Evolutionary conservation across 208 protist species (phyloP).

Genomic region (Vickermania ingenoplastis): DNA sequence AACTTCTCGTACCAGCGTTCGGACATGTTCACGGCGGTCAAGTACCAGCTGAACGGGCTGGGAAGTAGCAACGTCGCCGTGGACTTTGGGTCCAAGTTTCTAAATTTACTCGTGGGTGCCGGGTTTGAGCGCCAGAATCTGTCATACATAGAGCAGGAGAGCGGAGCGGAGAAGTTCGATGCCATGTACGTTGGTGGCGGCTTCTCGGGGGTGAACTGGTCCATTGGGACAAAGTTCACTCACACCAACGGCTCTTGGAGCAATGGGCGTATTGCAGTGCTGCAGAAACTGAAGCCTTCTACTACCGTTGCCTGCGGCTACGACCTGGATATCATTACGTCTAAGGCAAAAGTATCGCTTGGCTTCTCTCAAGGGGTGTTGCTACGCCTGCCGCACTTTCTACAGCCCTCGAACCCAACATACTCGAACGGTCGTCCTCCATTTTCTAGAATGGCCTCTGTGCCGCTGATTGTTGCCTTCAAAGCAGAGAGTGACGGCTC

Average conservation of each 20-base stretch:
- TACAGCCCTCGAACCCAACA: background rate
- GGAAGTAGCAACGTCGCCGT: slow-evolving; percentile 80
- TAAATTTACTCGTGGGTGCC: slow-evolving; percentile 69
- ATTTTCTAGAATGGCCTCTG: slow-evolving; percentile 19
- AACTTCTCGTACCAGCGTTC: slow-evolving; percentile 51
- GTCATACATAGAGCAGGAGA: slow-evolving; percentile 75
- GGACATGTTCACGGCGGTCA: slow-evolving; percentile 64
- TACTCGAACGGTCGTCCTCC: background rate
- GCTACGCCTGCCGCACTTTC: slow-evolving; percentile 37
- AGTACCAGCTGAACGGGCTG: slow-evolving; percentile 75
- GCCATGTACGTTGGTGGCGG: slow-evolving; percentile 75
- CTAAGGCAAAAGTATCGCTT: slow-evolving; percentile 37
- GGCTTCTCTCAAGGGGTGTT: slow-evolving; percentile 75
- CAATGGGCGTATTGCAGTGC: slow-evolving; percentile 45
- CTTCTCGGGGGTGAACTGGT: slow-evolving; percentile 75
- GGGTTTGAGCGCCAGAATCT: slow-evolving; percentile 77
- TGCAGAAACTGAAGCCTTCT: slow-evolving; percentile 47
- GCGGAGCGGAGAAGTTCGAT: slow-evolving; percentile 41
- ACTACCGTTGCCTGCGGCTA: slow-evolving; percentile 67
- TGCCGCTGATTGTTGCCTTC: slow-evolving; percentile 50
- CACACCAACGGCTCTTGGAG: slow-evolving; percentile 64
- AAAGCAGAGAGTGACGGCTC: slow-evolving; percentile 64
- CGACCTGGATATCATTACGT: slow-evolving; percentile 47
- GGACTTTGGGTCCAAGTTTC: slow-evolving; percentile 72
- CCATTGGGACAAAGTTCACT: slow-evolving; percentile 63